A percentile compares a stretch with the other conserved stretches of the same genome.
Conservation (phyloP, 768 basidiomycete genomes). For the Chalciporus pseudorubinellus region DNA sequence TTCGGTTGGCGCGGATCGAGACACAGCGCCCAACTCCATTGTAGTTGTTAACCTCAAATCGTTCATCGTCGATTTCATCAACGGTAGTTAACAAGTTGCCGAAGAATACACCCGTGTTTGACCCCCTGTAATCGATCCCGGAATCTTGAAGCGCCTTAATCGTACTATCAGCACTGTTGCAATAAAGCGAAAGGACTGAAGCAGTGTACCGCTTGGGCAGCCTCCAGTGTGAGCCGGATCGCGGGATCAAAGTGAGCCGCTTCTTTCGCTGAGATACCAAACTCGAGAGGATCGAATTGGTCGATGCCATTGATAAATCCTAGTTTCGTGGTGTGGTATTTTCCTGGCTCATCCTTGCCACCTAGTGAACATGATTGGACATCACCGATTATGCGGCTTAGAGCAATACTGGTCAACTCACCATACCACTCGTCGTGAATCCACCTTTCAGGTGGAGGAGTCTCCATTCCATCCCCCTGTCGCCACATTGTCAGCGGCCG, state of each 20-base stretch:
- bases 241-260: conserved; percentile 32
- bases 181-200: too few species aligned
- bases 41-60: conserved; percentile 27
- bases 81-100: conserved; percentile 31
- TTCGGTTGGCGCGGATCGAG: conserved; percentile 31
- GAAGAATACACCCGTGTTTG: conserved; percentile 42
- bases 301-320: conserved; percentile 33
- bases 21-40: conserved; percentile 31
- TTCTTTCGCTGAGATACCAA: conserved; percentile 33
- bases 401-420: conserved; percentile 7
- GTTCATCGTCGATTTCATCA: conserved; percentile 29
- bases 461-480: conserved; percentile 31
- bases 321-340: conserved; percentile 27
- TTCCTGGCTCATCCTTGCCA: conserved; percentile 32
- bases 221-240: conserved; percentile 31
- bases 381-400: neutral
- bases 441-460: conserved; percentile 29
- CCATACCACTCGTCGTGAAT: conserved; percentile 32
- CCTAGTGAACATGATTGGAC: conserved; percentile 10
- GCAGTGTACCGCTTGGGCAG: conserved; percentile 20
- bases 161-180: too few species aligned
- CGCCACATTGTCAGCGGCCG: neutral
- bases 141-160: conserved; percentile 41
- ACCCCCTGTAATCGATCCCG: conserved; percentile 44
- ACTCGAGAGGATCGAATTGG: conserved; percentile 34